Evolutionary conservation across 1,139 yeast genomes (phyloP), one percentile per base, ranked within the genome.

Genomic region (Debaryomyces nepalensis): DNA sequence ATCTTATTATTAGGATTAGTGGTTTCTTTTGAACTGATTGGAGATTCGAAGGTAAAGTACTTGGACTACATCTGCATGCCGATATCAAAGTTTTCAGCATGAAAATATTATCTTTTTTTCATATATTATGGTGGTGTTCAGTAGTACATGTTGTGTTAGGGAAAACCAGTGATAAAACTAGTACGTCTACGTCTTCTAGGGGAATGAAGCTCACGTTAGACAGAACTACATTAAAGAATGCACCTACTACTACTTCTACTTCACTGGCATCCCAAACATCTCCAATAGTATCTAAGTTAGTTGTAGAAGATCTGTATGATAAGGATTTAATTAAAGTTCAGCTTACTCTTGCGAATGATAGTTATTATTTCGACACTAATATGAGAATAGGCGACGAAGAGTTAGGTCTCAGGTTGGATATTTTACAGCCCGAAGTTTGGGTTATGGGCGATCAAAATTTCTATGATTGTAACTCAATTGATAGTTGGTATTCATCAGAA

Each of bases 391-490:
- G 44, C 6, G 44, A 35, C 12, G 47, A 48, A 5, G 47, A 49
- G 2, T 18, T 66, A 14, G 55, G 51, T 9, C 46, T 70, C 14
- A 44, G 73, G 16, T 41, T 69, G 32, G 75, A 70, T 46, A 23
- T 65, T 4, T 29, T 59, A 10, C 75, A 68, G 44, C 69, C 73
- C 4, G 70, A 68, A 16, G 36, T 67, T 1, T 70, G 73, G 73
- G 71, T 65, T 1, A 50, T 70, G 61, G 58, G 65, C 44, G 58
- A 58, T 4, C 44, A 56, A 9, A 40, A 47, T 3, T 53, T 66
- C 39, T 50, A 49, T 31, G 54, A 52, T 26, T 70, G 76, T 50
- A 32, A 44, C 5, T 49, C 53, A 12, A 37, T 64, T 6, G 43
- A 48, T 33, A 20, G 12, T 1, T 66, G 67, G 66, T 53, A 51